Base-by-base conservation (phyloP, 306 rosid species). In the Cucurbita ficifolia region DNA sequence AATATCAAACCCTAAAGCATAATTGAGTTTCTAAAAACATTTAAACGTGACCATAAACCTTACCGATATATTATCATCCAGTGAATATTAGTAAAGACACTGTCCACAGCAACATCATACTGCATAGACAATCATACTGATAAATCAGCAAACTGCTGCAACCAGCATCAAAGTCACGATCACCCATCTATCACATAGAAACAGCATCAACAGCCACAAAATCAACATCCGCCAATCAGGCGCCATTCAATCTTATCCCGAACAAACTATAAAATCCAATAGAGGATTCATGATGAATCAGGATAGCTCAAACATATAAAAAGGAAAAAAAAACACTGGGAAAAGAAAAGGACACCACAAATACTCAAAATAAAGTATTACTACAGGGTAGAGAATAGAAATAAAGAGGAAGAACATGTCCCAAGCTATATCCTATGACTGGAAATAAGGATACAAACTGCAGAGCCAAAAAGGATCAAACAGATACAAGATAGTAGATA, bases 261-360 rank as follows among this genome's bases (percentile, higher is more conserved):
- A 83, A 79, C 90, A 83, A 89, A 80, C 97, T 89, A 91, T 91
- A 91, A 91, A 87, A 84, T 88, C 91, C 91, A 87, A 86, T 78
- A 87, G 86, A 87, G 85, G 71, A 70, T 82, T 86, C 77, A 81
- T 72, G 68, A 83, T 83, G 76, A 86, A 81, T 81, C 79, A 81
- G 79, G 74, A 51, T 53, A 67, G 40, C 38, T 24, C 76, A 75
- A 78, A 75, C 12, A 67, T 45, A 51, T 70, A 79, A 24, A 16
- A 39, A 54, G 49, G 77, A 22, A 29, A 58, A 65, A 42, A 29
- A 60, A 45, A 42, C 8, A 45, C 22, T 8, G 2, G 77, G 52
- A 68, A 76, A 65, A 73, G 78, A 81, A 46, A 46, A 69, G 1
- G 57, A n/a, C 13, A 24, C 74, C 57, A 24, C 18, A 16, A 24